These are phyloP conservation scores for Termitomyces bulborhizus DNA, from an alignment of 768 basidiomycete genomes.

Conservation along the genomic window DNA sequence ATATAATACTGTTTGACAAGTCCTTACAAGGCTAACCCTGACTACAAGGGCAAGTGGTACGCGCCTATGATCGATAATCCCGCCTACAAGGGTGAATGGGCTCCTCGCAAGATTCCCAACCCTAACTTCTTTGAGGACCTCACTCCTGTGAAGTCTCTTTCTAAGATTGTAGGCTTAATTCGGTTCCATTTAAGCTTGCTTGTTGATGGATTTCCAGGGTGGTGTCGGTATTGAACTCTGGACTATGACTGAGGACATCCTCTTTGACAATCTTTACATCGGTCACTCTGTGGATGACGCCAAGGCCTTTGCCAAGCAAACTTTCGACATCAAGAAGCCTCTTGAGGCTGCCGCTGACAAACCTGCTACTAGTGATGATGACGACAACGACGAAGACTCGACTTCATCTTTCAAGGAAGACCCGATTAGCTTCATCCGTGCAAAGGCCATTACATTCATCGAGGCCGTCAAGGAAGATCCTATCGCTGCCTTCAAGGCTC, in stretches of 20 bases:
- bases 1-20: slow-evolving; percentile 33
- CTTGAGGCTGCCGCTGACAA: slow-evolving; percentile 66
- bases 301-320: slow-evolving; percentile 73
- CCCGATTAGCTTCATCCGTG: slow-evolving; percentile 75
- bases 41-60: slow-evolving; percentile 98
- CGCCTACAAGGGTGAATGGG: slow-evolving; percentile 94
- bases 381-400: slow-evolving; percentile 46
- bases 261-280: slow-evolving; percentile 92
- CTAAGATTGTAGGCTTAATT: slow-evolving; percentile 64
- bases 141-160: slow-evolving; percentile 73
- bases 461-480: slow-evolving; percentile 74
- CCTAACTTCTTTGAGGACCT: slow-evolving; percentile 87
- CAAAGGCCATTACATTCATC: slow-evolving; percentile 74
- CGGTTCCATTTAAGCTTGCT: neutral
- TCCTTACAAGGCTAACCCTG: slow-evolving; percentile 85
- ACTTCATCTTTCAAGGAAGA: slow-evolving; percentile 56
- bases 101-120: slow-evolving; percentile 86
- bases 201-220: slow-evolving; percentile 39
- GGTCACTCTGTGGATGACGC: slow-evolving; percentile 88
- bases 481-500: slow-evolving; percentile 73
- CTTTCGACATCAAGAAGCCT: slow-evolving; percentile 87
- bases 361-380: slow-evolving; percentile 39
- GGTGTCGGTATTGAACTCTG: slow-evolving; percentile 98
- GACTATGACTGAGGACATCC: slow-evolving; percentile 97
- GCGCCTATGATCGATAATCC: slow-evolving; percentile 96